These are phyloP conservation scores for Penicillium arizonense DNA, from an alignment of 495 filamentous ascomycete species.

Conservation along the genomic window DNA sequence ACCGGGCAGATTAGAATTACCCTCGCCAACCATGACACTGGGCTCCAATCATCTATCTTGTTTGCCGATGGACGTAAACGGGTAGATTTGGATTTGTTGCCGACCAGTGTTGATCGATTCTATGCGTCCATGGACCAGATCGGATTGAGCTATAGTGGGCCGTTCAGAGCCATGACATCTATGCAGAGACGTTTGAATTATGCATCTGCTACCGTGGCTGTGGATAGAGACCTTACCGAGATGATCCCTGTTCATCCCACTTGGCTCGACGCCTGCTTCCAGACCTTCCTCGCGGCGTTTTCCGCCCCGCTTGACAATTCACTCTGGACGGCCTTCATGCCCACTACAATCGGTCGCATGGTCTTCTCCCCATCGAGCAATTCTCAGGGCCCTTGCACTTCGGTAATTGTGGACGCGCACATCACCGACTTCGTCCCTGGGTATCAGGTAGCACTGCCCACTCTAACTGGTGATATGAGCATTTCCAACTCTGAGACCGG, in stretches of 20 bases:
- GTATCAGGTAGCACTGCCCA: not conserved
- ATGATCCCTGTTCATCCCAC: slow-evolving; percentile 40
- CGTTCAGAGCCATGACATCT: slow-evolving; percentile 12
- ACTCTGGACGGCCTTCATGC: slow-evolving; percentile 14
- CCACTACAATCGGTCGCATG: slow-evolving; percentile 8
- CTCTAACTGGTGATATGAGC: slow-evolving; percentile 1
- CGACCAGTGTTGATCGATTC: slow-evolving; percentile 18
- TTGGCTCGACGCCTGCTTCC: slow-evolving; percentile 48
- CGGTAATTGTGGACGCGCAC: not conserved
- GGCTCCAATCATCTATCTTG: slow-evolving; percentile 22
- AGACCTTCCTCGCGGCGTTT: slow-evolving; percentile 43
- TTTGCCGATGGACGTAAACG: slow-evolving; percentile 1
- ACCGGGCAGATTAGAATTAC: too few relatives aligned
- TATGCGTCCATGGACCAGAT: slow-evolving; percentile 16
- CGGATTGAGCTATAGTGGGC: slow-evolving; percentile 22
- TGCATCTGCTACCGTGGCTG: slow-evolving; percentile 8
- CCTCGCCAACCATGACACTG: too few relatives aligned
- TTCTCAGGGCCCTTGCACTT: not conserved
- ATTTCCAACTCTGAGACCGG: slow-evolving; percentile 2
- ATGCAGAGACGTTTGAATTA: slow-evolving; percentile 6
- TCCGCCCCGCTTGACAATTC: slow-evolving; percentile 42
- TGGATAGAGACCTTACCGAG: not conserved
- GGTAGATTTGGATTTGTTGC: slow-evolving; percentile 15
- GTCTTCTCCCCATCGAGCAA: slow-evolving; percentile 16
- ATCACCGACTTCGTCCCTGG: not conserved